Conservation (phyloP, 495 filamentous ascomycete genomes). For the Aspergillus leporis region DNA sequence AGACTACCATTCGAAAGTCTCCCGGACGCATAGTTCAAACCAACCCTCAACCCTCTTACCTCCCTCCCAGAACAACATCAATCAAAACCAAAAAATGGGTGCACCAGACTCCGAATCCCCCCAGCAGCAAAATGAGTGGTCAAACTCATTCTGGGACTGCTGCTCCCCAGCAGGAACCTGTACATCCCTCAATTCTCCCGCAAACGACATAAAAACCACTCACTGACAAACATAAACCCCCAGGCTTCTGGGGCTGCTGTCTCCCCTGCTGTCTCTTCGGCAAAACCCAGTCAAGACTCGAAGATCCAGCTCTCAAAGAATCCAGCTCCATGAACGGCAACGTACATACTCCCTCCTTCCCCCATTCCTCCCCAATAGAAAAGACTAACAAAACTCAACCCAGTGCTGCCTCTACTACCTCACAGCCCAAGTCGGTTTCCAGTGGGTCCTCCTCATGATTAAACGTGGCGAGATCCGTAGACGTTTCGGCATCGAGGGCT, state of each 20-base stretch:
- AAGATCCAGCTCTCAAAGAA: constrained; percentile 44
- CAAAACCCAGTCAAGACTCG: constrained; percentile 46
- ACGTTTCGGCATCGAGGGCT: constrained; percentile 55
- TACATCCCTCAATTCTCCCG: constrained; percentile 4
- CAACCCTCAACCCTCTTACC: neutral
- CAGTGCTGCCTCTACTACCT: constrained; percentile 27
- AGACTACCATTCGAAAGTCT: too few species aligned
- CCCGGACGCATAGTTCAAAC: too few species aligned
- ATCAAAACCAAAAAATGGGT: neutral
- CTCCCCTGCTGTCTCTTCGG: constrained; percentile 57
- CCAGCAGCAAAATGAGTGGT: constrained; percentile 15
- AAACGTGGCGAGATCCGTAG: constrained; percentile 56
- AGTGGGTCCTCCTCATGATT: constrained; percentile 48
- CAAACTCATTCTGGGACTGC: constrained; percentile 26
- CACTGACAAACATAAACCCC: constrained; percentile 13
- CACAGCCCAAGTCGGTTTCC: constrained; percentile 33
- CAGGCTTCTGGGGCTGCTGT: constrained; percentile 45
- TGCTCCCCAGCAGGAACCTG: constrained; percentile 25
- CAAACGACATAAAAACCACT: neutral
- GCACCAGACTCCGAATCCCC: neutral
- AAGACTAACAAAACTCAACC: neutral
- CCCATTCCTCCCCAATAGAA: too few species aligned
- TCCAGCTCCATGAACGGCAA: constrained; percentile 46
- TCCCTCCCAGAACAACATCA: neutral
- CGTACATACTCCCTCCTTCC: constrained; percentile 32